Percentiles rank a stretch among this genome's conserved stretches.
Evolutionary conservation across 345 rosid species (phyloP).

Genomic region (Linum usitatissimum): DNA sequence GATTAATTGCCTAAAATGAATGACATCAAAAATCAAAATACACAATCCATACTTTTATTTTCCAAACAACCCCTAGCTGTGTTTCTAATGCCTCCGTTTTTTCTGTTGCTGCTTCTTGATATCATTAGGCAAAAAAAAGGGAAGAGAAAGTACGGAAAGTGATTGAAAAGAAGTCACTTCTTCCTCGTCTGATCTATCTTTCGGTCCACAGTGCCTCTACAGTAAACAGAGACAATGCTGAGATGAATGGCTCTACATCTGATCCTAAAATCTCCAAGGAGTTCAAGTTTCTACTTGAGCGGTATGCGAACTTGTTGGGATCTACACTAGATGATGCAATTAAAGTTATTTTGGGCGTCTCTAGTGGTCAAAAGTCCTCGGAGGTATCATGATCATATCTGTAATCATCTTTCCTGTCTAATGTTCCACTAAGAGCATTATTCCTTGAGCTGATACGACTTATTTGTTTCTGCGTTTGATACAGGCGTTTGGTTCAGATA

Average conservation of each 20-base stretch:
- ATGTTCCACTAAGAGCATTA: background rate
- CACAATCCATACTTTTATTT: background rate
- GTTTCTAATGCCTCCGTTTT: slow-evolving; percentile 7
- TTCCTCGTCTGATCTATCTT: slow-evolving; percentile 75
- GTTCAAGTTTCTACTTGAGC: slow-evolving; percentile 59
- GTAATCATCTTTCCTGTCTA: background rate
- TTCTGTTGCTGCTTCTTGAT: slow-evolving; percentile 10
- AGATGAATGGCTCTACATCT: slow-evolving; percentile 46
- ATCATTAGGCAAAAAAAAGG: slow-evolving; percentile 48
- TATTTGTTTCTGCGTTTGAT: slow-evolving; percentile 9
- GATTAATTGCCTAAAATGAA: background rate
- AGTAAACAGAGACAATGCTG: slow-evolving; percentile 44
- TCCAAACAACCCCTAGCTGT: background rate
- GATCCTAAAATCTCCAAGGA: slow-evolving; percentile 44
- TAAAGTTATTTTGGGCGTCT: slow-evolving; percentile 42
- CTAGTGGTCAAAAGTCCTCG: slow-evolving; percentile 39
- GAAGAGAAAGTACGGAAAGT: slow-evolving; percentile 41
- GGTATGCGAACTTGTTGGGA: slow-evolving; percentile 63
- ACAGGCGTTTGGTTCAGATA: slow-evolving; percentile 63
- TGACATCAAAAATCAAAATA: no score
- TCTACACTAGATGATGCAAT: slow-evolving; percentile 55
- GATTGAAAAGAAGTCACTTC: slow-evolving; percentile 62
- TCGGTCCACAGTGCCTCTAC: slow-evolving; percentile 65
- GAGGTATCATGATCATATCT: slow-evolving; percentile 35
- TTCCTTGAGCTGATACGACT: background rate